Conservation (phyloP, 768 basidiomycete species). For the Obba rivulosa region DNA sequence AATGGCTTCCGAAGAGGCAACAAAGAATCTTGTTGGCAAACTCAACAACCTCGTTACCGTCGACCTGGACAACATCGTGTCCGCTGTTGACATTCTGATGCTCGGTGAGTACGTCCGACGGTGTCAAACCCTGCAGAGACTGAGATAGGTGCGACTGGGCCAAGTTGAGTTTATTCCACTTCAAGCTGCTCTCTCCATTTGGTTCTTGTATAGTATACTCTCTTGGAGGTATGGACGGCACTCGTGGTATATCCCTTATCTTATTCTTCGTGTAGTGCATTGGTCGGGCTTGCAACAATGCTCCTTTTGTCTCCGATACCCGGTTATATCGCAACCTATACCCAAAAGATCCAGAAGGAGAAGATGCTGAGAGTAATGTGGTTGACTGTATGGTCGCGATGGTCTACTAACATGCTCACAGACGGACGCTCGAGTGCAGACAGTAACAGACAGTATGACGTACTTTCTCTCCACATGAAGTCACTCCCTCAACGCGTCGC, state of each 20-base stretch:
- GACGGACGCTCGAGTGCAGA: constrained; percentile 42
- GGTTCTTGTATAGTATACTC: constrained; percentile 25
- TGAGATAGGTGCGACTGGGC: too few species aligned
- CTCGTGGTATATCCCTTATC: neutral
- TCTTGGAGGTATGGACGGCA: constrained; percentile 17
- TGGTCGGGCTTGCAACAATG: constrained; percentile 38
- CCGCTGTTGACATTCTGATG: constrained; percentile 21
- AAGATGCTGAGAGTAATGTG: constrained; percentile 34
- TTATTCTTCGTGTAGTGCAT: constrained; percentile 15
- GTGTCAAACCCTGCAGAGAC: too few species aligned
- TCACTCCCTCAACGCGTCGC: constrained; percentile 1
- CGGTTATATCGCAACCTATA: constrained; percentile 31
- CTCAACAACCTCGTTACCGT: constrained; percentile 66
- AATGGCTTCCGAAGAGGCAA: constrained; percentile 20
- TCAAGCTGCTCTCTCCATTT: constrained; percentile 3
- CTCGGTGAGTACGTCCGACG: constrained; percentile 6
- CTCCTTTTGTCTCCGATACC: constrained; percentile 38
- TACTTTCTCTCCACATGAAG: constrained; percentile 1
- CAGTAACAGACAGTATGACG: constrained; percentile 34
- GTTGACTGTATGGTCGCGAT: neutral
- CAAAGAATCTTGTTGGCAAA: constrained; percentile 53
- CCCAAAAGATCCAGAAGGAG: constrained; percentile 29
- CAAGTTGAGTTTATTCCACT: constrained; percentile 6
- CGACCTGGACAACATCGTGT: constrained; percentile 36
- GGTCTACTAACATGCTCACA: constrained; percentile 5